Conservation (phyloP, 495 filamentous ascomycete species). For the Penicillium waksmanii region DNA sequence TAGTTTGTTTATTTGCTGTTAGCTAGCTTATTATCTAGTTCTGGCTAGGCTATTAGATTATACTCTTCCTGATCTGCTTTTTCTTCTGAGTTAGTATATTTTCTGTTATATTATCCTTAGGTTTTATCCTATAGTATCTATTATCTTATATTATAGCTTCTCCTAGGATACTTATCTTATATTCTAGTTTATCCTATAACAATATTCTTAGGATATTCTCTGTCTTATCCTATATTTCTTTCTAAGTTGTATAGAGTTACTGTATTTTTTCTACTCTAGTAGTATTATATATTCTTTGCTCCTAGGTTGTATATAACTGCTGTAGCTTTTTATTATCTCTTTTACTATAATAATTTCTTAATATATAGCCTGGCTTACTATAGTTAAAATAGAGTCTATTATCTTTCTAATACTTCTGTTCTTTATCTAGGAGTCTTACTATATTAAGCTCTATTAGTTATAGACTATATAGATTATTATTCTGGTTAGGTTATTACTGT, state of each 20-base stretch:
- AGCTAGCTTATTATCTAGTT: no score
- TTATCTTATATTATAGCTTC: no score
- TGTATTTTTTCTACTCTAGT: not conserved
- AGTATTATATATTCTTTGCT: not conserved
- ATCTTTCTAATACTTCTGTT: not conserved
- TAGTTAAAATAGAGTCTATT: not conserved
- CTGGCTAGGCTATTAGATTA: no score
- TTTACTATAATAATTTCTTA: not conserved
- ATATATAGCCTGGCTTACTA: not conserved
- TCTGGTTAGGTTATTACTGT: no score
- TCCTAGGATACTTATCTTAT: not conserved
- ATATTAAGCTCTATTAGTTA: slow-evolving; percentile 1
- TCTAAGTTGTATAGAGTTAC: not conserved
- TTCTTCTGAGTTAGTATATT: no score
- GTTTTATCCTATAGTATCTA: no score
- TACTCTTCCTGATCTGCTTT: no score
- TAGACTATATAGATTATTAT: not conserved
- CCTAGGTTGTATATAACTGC: not conserved
- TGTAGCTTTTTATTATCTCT: not conserved
- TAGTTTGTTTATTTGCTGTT: no score
- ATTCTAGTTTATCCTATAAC: not conserved
- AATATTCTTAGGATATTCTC: no score
- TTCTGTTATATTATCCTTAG: no score
- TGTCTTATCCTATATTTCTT: not conserved
- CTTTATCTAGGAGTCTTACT: not conserved